phyloP scores from a whole-genome alignment of 345 rosid genomes.

The Hibiscus trionum region DNA sequence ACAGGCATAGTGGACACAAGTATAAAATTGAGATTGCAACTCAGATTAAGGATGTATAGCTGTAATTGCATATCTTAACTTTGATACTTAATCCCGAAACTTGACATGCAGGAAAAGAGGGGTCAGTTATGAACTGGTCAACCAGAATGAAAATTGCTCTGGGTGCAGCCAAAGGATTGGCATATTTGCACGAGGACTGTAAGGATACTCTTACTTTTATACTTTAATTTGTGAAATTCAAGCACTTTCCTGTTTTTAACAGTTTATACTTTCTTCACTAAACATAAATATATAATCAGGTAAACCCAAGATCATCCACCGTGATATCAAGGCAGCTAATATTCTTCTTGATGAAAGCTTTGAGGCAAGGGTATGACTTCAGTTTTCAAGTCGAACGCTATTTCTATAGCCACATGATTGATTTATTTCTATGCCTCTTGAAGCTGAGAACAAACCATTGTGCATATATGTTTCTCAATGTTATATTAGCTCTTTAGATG shows the following conservation, averaged over 20 bases:
- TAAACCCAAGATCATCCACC: conserved; percentile 76
- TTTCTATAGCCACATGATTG: background rate
- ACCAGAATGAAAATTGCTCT: conserved; percentile 65
- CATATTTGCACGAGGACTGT: conserved; percentile 91
- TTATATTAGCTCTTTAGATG: background rate
- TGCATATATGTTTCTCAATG: background rate
- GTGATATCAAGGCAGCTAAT: conserved; percentile 82
- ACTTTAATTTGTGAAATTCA: background rate
- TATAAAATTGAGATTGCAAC: conserved; percentile 5
- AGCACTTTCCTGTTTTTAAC: background rate
- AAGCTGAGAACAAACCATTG: background rate
- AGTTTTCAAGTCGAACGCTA: background rate
- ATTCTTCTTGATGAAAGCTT: conserved; percentile 69
- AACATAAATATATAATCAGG: conserved; percentile 33
- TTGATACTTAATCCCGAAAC: background rate
- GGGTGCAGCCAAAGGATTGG: conserved; percentile 85
- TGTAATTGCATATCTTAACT: conserved; percentile 1
- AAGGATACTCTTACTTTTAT: conserved; percentile 22
- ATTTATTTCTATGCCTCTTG: background rate
- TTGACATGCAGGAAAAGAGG: conserved; percentile 46
- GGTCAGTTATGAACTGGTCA: conserved; percentile 59
- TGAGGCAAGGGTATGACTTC: conserved; percentile 58
- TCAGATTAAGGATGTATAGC: background rate
- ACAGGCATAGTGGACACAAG: background rate
- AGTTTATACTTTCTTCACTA: background rate